Percentiles rank a stretch among this genome's conserved stretches.
Conservation (phyloP, 2,329 filamentous ascomycete species). For the Aspergillus neoniger region DNA sequence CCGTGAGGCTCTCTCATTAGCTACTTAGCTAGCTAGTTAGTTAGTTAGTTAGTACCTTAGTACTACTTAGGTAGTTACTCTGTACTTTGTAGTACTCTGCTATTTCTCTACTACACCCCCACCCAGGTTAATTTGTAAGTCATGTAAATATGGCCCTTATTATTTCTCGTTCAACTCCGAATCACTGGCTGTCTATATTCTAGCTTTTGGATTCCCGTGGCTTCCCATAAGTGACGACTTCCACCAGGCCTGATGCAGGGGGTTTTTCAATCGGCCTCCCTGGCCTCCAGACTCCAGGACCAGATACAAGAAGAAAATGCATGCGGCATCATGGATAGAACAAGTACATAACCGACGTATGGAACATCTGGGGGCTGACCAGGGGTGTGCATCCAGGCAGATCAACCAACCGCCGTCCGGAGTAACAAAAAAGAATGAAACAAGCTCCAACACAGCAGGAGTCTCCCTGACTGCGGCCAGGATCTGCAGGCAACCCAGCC, state of each 20-base stretch:
- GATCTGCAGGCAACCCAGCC: slow-evolving; percentile 16
- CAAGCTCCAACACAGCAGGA: slow-evolving; percentile 6
- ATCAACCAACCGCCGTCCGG: slow-evolving; percentile 1
- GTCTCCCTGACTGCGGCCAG: background rate
- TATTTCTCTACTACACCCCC: slow-evolving; percentile 5
- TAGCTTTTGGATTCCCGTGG: slow-evolving; percentile 21
- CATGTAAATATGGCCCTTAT: slow-evolving; percentile 7
- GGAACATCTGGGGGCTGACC: slow-evolving; percentile 18
- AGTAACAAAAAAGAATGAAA: background rate
- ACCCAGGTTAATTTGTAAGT: background rate
- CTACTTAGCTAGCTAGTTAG: too few species aligned
- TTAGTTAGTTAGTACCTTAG: too few species aligned
- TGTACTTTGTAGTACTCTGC: background rate
- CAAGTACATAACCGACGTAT: slow-evolving; percentile 22
- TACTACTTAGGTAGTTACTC: too few species aligned
- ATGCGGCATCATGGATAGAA: slow-evolving; percentile 8
- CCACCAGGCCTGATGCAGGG: background rate
- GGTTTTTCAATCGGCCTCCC: background rate
- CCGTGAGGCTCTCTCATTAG: background rate
- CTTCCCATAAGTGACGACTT: slow-evolving; percentile 11
- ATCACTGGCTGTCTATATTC: slow-evolving; percentile 24
- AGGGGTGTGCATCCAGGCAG: slow-evolving; percentile 12
- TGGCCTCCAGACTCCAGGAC: background rate
- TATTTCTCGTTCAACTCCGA: slow-evolving; percentile 14
- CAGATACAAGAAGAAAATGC: slow-evolving; percentile 16